Percentiles rank a stretch among this genome's conserved stretches.
phyloP scores from a whole-genome alignment of 192 early-diverging fungal species.

The Entomortierella lignicola region DNA sequence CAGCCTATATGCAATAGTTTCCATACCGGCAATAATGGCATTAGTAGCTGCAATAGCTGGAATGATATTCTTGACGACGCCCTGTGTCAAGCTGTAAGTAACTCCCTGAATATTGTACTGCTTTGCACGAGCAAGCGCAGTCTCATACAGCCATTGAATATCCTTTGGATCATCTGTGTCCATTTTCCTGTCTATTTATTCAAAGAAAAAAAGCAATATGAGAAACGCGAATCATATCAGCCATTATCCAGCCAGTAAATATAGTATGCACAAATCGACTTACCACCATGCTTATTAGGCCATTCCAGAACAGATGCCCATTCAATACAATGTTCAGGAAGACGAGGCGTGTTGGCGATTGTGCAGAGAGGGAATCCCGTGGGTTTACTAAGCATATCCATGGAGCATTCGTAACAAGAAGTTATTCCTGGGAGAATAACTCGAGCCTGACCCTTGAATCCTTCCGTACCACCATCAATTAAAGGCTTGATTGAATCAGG shows the following conservation, averaged over 20 bases:
- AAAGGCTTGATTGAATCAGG: slow-evolving; percentile 84
- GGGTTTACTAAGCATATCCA: slow-evolving; percentile 92
- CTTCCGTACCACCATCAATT: slow-evolving; percentile 96
- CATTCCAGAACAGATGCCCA: slow-evolving; percentile 96
- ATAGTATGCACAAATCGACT: no score
- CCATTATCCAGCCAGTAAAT: no score
- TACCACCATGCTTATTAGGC: slow-evolving; percentile 84
- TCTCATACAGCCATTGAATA: slow-evolving; percentile 80
- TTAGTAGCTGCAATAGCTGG: slow-evolving; percentile 95
- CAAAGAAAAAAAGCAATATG: neutral
- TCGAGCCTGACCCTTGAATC: slow-evolving; percentile 94
- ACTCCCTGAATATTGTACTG: slow-evolving; percentile 90
- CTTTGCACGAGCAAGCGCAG: slow-evolving; percentile 74
- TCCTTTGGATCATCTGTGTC: slow-evolving; percentile 85
- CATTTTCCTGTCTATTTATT: slow-evolving; percentile 64
- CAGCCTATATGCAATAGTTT: neutral
- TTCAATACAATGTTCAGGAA: slow-evolving; percentile 99
- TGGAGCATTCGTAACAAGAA: slow-evolving; percentile 96
- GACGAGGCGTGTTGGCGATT: slow-evolving; percentile 96
- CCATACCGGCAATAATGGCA: slow-evolving; percentile 77
- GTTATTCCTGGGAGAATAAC: slow-evolving; percentile 88
- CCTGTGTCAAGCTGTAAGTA: slow-evolving; percentile 91
- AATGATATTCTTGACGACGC: slow-evolving; percentile 98
- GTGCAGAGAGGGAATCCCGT: slow-evolving; percentile 96
- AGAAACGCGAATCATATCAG: neutral